Base-by-base conservation (phyloP, 331 rosid species). In the Spiraea crenata region DNA sequence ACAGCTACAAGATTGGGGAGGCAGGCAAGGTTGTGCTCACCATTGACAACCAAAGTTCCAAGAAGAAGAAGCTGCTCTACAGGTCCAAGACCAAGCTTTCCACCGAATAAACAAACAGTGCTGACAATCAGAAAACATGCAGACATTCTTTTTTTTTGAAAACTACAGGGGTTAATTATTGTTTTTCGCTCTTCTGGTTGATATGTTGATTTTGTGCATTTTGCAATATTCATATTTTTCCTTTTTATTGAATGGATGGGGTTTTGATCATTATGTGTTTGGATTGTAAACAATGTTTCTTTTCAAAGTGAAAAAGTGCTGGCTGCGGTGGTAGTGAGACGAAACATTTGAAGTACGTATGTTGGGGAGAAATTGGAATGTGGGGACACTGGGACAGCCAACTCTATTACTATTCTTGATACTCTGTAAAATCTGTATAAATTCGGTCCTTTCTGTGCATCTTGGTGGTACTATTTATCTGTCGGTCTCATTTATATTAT, bases 51-150 rank as follows among this genome's bases (percentile, higher is more conserved):
- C 98, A 79, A 79, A 83, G 87, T 78, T 89, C 91, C 37, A 92
- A 89, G 87, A 92, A 89, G 90, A 92, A 92, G 92, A 87, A 85
- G 77, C 90, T 92, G 62, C 87, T 92, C 16, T 92, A 87, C 83
- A 82, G 98, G 87, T 86, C 76, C 81, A 92, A 89, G 88, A 79
- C 80, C 89, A 89, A 77, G 65, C 66, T 87, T 71, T 59, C 63
- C 50, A 73, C 85, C 4, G 87, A 91, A 25, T 86, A 35, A 62
- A 20, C 7, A 46, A 58, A 54, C 50, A 42, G 37, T 49, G 4
- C 17, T 44, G 48, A 71, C 63, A 66, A 57, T 61, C 72, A 60
- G 34, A 45, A 34, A 20, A 51, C 57, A 46, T 31, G 42, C 57
- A 58, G 70, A 49, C 60, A 49, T 65, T 79, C 59, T 74, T 69